Percentiles rank a stretch among this genome's conserved stretches.
Evolutionary conservation across 163 green algal genomes (phyloP).

Genomic region (Prototheca wickerhamii): DNA sequence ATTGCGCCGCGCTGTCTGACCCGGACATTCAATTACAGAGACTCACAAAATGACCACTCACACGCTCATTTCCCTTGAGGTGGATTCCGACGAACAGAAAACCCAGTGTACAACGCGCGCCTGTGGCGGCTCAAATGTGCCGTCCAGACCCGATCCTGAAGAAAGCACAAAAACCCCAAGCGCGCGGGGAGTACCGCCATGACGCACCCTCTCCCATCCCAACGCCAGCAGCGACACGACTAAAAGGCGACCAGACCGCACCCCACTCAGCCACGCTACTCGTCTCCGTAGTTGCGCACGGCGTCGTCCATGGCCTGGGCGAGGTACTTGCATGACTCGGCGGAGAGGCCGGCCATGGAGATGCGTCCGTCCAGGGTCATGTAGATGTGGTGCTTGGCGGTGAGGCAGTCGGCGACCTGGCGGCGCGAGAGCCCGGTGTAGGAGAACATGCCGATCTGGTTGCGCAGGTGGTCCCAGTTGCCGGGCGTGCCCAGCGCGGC

Average conservation of each 20-base stretch:
- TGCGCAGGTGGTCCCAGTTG: slow-evolving; percentile 84
- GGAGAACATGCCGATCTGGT: slow-evolving; percentile 88
- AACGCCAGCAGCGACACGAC: no score
- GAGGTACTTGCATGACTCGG: slow-evolving; percentile 48
- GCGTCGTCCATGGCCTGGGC: slow-evolving; percentile 87
- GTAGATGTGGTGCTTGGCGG: slow-evolving; percentile 86
- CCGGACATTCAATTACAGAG: no score
- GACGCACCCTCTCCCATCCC: no score
- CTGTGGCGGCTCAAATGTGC: no score
- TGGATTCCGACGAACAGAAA: no score
- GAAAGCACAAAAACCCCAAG: not conserved
- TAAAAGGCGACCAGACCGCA: not conserved
- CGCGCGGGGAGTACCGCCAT: not conserved
- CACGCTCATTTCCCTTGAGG: no score
- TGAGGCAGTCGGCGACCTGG: slow-evolving; percentile 9
- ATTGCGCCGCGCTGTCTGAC: no score
- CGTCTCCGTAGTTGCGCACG: slow-evolving; percentile 25
- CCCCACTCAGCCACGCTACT: no score
- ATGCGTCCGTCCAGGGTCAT: slow-evolving; percentile 97
- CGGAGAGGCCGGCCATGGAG: slow-evolving; percentile 76
- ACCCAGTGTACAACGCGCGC: no score
- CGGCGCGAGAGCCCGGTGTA: slow-evolving; percentile 79
- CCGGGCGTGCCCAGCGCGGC: slow-evolving; percentile 49
- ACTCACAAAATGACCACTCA: no score
- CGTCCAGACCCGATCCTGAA: no score